A percentile compares a stretch with the other conserved stretches of the same genome.
Conservation (phyloP, 352 stramenopile species). For the Blastocystis sp. region DNA sequence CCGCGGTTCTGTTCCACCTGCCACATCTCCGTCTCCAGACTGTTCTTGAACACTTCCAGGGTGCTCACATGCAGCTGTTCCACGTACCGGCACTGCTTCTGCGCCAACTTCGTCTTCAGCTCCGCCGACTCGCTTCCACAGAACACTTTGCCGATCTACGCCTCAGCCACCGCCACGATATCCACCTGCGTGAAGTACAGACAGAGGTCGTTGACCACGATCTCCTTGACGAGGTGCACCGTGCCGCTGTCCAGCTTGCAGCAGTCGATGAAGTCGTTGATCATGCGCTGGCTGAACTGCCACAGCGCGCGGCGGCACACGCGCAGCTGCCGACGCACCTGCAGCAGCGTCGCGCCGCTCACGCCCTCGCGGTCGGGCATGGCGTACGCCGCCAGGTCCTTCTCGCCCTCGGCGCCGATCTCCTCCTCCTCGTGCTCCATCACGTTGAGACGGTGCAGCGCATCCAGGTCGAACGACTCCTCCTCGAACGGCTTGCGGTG, state of each 20-base stretch:
- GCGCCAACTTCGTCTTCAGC: slow-evolving; percentile 55
- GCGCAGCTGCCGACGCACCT: slow-evolving; percentile 49
- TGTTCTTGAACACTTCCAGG: slow-evolving; percentile 59
- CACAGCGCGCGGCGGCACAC: slow-evolving; percentile 50
- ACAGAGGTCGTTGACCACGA: slow-evolving; percentile 57
- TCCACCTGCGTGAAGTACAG: slow-evolving; percentile 54
- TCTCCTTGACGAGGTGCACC: slow-evolving; percentile 52
- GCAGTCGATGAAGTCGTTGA: slow-evolving; percentile 62
- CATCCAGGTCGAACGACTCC: slow-evolving; percentile 29
- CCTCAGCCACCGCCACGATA: neutral
- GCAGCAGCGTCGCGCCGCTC: slow-evolving; percentile 28
- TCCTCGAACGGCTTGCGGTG: slow-evolving; percentile 37
- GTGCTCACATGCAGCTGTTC: slow-evolving; percentile 41
- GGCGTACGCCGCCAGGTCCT: slow-evolving; percentile 22
- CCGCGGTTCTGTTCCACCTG: neutral
- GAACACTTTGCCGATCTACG: slow-evolving; percentile 30
- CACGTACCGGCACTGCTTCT: slow-evolving; percentile 58
- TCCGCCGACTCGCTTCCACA: slow-evolving; percentile 56
- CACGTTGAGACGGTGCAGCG: slow-evolving; percentile 36
- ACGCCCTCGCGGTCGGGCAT: slow-evolving; percentile 52
- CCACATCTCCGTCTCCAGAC: slow-evolving; percentile 65
- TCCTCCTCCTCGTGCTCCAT: slow-evolving; percentile 66
- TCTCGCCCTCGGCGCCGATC: slow-evolving; percentile 46
- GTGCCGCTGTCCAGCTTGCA: slow-evolving; percentile 54
- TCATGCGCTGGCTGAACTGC: slow-evolving; percentile 27